These are phyloP conservation scores for Catunica adiposa DNA, from an alignment of 2,329 filamentous ascomycete genomes.

Conservation along the genomic window DNA sequence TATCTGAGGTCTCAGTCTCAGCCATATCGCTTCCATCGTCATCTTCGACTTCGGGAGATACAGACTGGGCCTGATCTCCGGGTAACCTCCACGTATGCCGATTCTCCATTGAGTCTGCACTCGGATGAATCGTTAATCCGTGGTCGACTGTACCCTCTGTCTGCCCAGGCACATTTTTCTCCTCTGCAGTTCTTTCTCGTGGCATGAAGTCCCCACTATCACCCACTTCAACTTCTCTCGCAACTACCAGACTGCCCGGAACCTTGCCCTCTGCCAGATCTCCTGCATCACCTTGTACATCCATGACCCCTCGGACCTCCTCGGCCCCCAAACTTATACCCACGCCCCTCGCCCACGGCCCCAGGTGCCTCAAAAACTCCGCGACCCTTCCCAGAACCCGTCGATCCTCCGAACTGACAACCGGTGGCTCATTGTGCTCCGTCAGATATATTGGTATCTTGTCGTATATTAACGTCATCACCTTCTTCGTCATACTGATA, in stretches of 20 bases:
- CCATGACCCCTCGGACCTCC: not conserved
- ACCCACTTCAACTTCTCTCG: not conserved
- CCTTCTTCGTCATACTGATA: not conserved
- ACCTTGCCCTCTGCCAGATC: conserved; percentile 6
- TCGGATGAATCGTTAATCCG: not conserved
- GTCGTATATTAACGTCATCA: not conserved
- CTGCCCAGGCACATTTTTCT: not conserved
- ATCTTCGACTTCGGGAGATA: conserved; percentile 4
- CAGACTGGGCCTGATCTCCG: not conserved
- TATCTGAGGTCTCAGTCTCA: not conserved
- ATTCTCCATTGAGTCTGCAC: conserved; percentile 4
- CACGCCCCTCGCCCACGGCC: not conserved
- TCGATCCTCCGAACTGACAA: not conserved
- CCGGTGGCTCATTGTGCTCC: not conserved
- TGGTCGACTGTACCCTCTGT: not conserved
- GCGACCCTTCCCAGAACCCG: not conserved
- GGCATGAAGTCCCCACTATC: conserved; percentile 6
- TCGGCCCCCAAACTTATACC: not conserved
- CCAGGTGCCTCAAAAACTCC: not conserved
- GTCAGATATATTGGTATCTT: not conserved
- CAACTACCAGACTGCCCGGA: conserved; percentile 10
- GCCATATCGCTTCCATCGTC: not conserved
- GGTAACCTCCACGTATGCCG: conserved; percentile 5
- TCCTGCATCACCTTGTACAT: conserved; percentile 8
- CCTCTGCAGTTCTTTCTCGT: not conserved